A percentile compares a stretch with the other conserved stretches of the same genome.
Conservation (phyloP, 768 basidiomycete genomes). For the Suillus tomentosus region DNA sequence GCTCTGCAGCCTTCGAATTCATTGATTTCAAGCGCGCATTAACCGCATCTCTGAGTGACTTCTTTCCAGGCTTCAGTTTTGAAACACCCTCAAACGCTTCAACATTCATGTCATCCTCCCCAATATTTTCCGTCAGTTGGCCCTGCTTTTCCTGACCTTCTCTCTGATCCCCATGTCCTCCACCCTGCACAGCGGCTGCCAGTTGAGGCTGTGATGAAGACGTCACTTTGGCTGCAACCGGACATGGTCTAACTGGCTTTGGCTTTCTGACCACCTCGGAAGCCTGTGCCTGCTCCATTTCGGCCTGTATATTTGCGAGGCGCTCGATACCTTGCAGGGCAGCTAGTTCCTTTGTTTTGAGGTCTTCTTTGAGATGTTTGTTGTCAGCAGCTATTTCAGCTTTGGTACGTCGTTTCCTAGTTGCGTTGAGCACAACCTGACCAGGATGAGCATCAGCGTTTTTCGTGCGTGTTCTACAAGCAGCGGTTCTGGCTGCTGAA, state of each 20-base stretch:
- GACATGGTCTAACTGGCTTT: conserved; percentile 9
- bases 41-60: background rate
- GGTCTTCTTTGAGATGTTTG: conserved; percentile 7
- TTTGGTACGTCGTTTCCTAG: conserved; percentile 2
- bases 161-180: background rate
- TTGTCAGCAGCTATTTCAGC: conserved; percentile 15
- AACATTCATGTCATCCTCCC: background rate
- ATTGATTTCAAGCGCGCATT: background rate
- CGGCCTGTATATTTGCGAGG: conserved; percentile 9
- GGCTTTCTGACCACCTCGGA: background rate
- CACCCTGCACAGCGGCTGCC: background rate
- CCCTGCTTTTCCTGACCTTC: background rate
- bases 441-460: background rate
- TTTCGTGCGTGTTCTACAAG: background rate
- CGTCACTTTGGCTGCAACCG: background rate
- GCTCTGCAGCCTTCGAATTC: background rate
- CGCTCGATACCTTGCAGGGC: background rate
- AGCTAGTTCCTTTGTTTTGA: conserved; percentile 4
- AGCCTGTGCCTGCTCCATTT: conserved; percentile 5
- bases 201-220: too few relatives aligned
- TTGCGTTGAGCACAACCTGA: background rate
- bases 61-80: background rate
- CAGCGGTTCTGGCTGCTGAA: background rate
- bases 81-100: background rate
- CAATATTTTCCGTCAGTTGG: background rate